Evolutionary conservation across 768 basidiomycete genomes (phyloP), one percentile per base, ranked within the genome.

Genomic region (Pulveroboletus sp.): DNA sequence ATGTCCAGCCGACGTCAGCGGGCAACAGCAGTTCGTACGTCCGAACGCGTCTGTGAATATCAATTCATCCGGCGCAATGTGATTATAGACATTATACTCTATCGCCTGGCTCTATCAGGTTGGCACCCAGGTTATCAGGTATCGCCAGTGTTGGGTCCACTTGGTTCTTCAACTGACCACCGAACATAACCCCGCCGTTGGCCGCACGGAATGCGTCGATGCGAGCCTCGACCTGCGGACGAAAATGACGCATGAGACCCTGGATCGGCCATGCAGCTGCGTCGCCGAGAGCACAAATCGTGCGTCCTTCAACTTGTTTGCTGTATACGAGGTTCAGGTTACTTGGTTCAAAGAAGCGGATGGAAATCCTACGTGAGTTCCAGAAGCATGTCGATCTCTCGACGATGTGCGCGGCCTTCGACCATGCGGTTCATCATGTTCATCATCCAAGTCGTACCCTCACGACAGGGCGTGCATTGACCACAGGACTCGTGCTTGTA

Each of bases 371-470:
- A 91, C 89, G 93, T 97, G 39, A 97, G 69, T 70, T 98, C 95
- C 27, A 94, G 81, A 11, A 99, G 77, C 95, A 97, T 97, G 69
- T 98, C 95, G 51, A 99, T 97, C 74, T 99, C 95, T 51, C 95
- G 85, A 57, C 79, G 77, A 62, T 94, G 90, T 0, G 86, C 90
- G 10, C 94, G 81, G 3, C 95, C 95, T 63, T 90, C 88, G 15
- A 89, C 91, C 76, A 99, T 82, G 41, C 95, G 85, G 67, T 92
- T 81, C 95, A 99, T 99, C 93, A 98, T 97, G 71, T 97, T 95
- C 82, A 88, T 91, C 89, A 99, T 92, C 95, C 95, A 98, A 0
- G 93, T 96, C 2, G 95, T 98, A 33, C 93, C 93, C 63, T 93
- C 89, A 55, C 91, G 74, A 67, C 93, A 95, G 4, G 93, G 93